phyloP scores from a whole-genome alignment of 2,329 filamentous ascomycete species.

The Exophiala viscosa region DNA sequence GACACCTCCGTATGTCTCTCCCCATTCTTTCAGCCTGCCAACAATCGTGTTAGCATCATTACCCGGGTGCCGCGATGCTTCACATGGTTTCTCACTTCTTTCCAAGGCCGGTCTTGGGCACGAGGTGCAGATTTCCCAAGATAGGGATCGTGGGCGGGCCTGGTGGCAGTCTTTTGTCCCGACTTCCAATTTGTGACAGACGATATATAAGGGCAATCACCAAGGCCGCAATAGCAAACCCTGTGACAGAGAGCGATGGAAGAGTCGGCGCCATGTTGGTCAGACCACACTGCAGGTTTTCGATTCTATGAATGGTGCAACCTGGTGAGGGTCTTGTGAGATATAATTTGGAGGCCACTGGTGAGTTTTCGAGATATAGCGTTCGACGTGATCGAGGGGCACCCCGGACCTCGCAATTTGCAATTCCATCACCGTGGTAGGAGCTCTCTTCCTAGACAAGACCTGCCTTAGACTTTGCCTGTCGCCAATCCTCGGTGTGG shows the following conservation, averaged over 20 bases:
- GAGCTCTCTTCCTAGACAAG: background rate
- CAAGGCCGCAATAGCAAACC: background rate
- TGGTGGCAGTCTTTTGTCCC: conserved; percentile 8
- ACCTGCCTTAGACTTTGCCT: background rate
- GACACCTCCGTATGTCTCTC: conserved; percentile 2
- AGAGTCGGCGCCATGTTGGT: background rate
- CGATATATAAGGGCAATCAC: background rate
- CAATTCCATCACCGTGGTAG: background rate
- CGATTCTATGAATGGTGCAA: background rate
- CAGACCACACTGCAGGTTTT: no score
- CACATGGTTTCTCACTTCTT: background rate
- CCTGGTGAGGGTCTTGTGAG: background rate
- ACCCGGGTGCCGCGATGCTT: background rate
- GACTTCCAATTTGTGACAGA: background rate
- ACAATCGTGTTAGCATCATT: background rate
- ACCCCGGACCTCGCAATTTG: background rate
- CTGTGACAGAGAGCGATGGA: background rate
- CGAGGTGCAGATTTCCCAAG: conserved; percentile 5
- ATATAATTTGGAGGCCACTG: background rate
- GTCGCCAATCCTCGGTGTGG: background rate
- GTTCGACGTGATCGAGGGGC: background rate
- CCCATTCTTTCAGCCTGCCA: conserved; percentile 7
- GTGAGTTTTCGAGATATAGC: background rate
- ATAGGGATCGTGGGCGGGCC: conserved; percentile 7
- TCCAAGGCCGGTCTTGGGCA: background rate